These are phyloP conservation scores for Pseudocercospora vitis DNA, from an alignment of 2,329 filamentous ascomycete species.

Conservation along the genomic window DNA sequence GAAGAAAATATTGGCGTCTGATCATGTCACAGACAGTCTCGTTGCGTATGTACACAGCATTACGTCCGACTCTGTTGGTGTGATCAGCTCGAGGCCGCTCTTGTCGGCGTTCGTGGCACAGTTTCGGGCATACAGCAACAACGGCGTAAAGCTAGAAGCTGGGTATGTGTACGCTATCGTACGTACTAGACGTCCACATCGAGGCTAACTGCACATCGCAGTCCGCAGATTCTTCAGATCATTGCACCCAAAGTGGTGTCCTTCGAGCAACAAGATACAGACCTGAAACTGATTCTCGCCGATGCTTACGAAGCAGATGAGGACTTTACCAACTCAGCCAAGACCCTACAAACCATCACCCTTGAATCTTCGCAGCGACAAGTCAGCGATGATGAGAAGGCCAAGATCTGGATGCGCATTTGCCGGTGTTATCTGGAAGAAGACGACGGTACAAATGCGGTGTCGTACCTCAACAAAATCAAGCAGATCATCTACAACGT, in stretches of 20 bases:
- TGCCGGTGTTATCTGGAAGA: slow-evolving; percentile 92
- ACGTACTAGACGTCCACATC: slow-evolving; percentile 35
- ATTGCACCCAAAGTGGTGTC: slow-evolving; percentile 68
- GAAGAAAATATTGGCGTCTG: slow-evolving; percentile 52
- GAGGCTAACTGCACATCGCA: slow-evolving; percentile 1
- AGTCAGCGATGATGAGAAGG: slow-evolving; percentile 78
- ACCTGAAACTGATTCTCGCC: slow-evolving; percentile 77
- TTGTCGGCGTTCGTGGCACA: slow-evolving; percentile 65
- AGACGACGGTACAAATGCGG: slow-evolving; percentile 82
- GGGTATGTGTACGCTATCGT: slow-evolving; percentile 39
- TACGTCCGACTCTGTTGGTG: slow-evolving; percentile 67
- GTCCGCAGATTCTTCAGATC: slow-evolving; percentile 65
- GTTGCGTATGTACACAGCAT: slow-evolving; percentile 64
- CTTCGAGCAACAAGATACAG: slow-evolving; percentile 81
- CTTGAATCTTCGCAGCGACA: slow-evolving; percentile 86
- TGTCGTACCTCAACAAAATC: slow-evolving; percentile 87
- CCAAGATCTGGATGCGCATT: slow-evolving; percentile 86
- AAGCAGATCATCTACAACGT: slow-evolving; percentile 88
- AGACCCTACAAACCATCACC: slow-evolving; percentile 76
- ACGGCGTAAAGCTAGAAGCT: slow-evolving; percentile 71
- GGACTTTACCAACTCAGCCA: slow-evolving; percentile 76
- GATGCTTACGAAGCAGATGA: slow-evolving; percentile 80
- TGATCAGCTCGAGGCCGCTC: slow-evolving; percentile 72
- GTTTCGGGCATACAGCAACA: slow-evolving; percentile 61
- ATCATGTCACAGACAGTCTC: slow-evolving; percentile 60